Evolutionary conservation across 2,329 filamentous ascomycete genomes (phyloP), one percentile per base, ranked within the genome.

Genomic region (Cladobotryum protrusum): DNA sequence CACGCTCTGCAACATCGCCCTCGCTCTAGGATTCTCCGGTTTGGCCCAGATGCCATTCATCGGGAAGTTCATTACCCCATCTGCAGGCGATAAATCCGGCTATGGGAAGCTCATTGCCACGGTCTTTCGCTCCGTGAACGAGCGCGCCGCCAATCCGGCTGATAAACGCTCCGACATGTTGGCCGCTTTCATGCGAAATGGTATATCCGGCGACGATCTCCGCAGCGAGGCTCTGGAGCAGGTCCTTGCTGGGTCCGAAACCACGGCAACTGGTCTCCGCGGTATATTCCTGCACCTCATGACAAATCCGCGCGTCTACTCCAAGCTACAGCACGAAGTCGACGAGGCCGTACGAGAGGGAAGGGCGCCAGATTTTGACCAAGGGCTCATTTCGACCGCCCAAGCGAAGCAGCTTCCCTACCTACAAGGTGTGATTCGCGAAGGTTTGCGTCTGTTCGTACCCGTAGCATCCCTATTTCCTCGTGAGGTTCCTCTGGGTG

Each of bases 171-270:
- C 61, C 7, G 70, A 72, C 34, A 73, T 72, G 70, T 59, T 73
- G 0, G 67, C 63, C 1, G 70, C 68, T 1, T 72, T 72, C 47
- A 71, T 72, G 29, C 63, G 65, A 5, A 64, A 72, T 32, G 68
- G 68, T 4, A 45, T 71, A 1, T 52, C 52, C 0, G 60, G 65
- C 14, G 67, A 67, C 20, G 60, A 67, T 5, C 50, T 70, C 2
- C 63, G 57, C 24, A 56, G 59, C 5, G 67, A 68, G 33, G 62
- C 63, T 0, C 52, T 67, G 0, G 61, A 67, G 15, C 64, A 58
- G 41, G 56, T 65, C 18, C 53, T 63, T 11, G 79, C 78, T 0
- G 80, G 79, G 1, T 77, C 77, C 0, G 79, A 83, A 54, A 81
- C 78, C 7, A 61, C 62, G 2, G 62, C 69, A 1, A 63, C 58